Evolutionary conservation across 2,329 filamentous ascomycete genomes (phyloP).

Genomic region (Aspergillus sp.): DNA sequence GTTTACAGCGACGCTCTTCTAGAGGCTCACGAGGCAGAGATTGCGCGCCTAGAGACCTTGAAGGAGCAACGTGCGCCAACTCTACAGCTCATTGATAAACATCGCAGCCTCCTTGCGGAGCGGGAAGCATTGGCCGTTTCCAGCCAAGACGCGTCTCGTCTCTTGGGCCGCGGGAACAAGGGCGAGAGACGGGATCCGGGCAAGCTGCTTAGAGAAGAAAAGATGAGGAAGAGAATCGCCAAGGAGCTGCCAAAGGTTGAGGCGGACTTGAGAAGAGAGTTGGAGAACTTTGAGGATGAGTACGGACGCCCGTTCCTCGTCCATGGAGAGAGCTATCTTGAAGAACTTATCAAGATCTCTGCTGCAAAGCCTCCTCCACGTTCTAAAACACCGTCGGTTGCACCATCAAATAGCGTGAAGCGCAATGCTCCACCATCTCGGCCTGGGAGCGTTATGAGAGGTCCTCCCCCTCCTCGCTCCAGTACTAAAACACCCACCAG

Average conservation of each 20-base stretch:
- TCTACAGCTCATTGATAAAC: constrained; percentile 78
- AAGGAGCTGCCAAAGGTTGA: constrained; percentile 95
- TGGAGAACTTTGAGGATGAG: constrained; percentile 90
- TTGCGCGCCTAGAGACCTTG: constrained; percentile 77
- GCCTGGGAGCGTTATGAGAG: constrained; percentile 37
- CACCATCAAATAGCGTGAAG: constrained; percentile 29
- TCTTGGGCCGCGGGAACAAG: constrained; percentile 89
- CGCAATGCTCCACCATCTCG: constrained; percentile 31
- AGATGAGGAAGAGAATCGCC: constrained; percentile 95
- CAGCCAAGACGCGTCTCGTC: constrained; percentile 89
- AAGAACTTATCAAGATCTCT: constrained; percentile 67
- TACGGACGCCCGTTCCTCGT: constrained; percentile 93
- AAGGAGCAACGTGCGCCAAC: constrained; percentile 86
- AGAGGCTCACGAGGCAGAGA: constrained; percentile 92
- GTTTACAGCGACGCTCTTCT: constrained; percentile 95
- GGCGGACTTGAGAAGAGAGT: constrained; percentile 76
- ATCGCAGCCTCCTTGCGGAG: constrained; percentile 81
- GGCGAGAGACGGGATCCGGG: constrained; percentile 94
- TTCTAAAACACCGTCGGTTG: constrained; percentile 50
- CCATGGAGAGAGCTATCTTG: constrained; percentile 87
- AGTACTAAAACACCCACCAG: constrained; percentile 54
- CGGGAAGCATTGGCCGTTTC: constrained; percentile 86
- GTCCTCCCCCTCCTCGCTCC: constrained; percentile 47
- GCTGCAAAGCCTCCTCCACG: constrained; percentile 69
- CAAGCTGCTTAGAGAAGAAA: constrained; percentile 91